phyloP scores from a whole-genome alignment of 352 stramenopile genomes.

The Phytophthora quininea region DNA sequence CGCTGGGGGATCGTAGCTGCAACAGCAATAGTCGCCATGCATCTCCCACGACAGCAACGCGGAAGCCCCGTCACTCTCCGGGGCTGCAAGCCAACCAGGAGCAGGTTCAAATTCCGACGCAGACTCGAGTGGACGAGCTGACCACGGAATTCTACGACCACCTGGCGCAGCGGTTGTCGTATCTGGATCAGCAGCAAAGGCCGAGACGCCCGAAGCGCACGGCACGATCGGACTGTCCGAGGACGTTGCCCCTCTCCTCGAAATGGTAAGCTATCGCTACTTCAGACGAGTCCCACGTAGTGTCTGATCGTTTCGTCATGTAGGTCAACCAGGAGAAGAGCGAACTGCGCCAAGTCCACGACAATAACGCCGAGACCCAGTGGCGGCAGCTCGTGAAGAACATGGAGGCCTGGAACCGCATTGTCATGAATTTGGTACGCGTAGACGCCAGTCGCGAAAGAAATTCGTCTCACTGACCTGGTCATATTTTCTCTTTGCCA shows the following conservation, averaged over 20 bases:
- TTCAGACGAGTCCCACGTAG: not conserved
- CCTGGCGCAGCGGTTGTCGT: constrained; percentile 48
- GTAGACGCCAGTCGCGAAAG: no score
- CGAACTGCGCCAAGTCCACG: constrained; percentile 31
- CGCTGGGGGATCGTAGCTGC: constrained; percentile 37
- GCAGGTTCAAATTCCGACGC: constrained; percentile 64
- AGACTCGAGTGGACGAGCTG: constrained; percentile 66
- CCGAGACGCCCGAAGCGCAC: constrained; percentile 13
- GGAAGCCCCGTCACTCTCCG: constrained; percentile 36
- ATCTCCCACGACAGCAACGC: constrained; percentile 35
- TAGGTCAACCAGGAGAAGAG: constrained; percentile 55
- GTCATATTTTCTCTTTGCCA: constrained; percentile 10
- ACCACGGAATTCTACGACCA: constrained; percentile 66
- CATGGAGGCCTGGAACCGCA: constrained; percentile 89
- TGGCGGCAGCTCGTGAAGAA: constrained; percentile 85
- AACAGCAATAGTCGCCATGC: constrained; percentile 42
- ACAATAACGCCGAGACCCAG: constrained; percentile 56
- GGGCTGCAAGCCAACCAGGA: constrained; percentile 69
- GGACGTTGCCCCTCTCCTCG: constrained; percentile 42
- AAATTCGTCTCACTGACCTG: not conserved
- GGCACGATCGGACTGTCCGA: constrained; percentile 22
- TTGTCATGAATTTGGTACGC: constrained; percentile 78
- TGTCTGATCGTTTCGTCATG: not conserved
- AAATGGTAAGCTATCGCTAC: constrained; percentile 47
- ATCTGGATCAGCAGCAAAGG: constrained; percentile 34